Conservation (phyloP, 2,329 filamentous ascomycete genomes). For the Magnaporthiopsis rhizophila region DNA sequence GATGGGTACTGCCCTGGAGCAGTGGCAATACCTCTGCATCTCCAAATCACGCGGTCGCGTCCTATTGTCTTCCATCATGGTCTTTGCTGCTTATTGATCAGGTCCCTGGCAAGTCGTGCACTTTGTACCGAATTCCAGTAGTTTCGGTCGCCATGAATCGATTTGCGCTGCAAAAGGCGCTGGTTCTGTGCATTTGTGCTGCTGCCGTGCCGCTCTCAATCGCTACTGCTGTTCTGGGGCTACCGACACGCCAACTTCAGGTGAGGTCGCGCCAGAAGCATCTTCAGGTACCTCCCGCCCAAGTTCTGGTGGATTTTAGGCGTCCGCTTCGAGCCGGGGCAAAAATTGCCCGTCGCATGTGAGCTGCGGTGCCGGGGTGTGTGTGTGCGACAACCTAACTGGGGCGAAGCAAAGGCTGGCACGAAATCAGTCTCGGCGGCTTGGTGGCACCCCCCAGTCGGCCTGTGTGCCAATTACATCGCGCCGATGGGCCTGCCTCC, state of each 20-base stretch:
- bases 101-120: not conserved
- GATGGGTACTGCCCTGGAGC: not conserved
- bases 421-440: not conserved
- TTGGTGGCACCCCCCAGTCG: not conserved
- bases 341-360: not conserved
- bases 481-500: not conserved
- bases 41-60: not conserved
- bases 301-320: constrained; percentile 1
- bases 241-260: not conserved
- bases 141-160: not conserved
- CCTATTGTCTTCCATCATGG: not conserved
- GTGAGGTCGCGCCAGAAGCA: constrained; percentile 1
- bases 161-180: not conserved
- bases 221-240: not conserved
- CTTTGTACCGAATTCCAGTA: not conserved
- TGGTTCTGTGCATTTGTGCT: not conserved
- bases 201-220: not conserved
- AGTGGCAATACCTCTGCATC: not conserved
- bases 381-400: not conserved
- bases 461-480: not conserved
- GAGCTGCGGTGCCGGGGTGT: not conserved
- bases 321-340: not conserved
- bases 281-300: not conserved
- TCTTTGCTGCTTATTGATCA: not conserved
- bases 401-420: not conserved